Evolutionary conservation across 441 rosid genomes (phyloP), one percentile per base, ranked within the genome.

Genomic region (Arabidopsis hybrid): DNA sequence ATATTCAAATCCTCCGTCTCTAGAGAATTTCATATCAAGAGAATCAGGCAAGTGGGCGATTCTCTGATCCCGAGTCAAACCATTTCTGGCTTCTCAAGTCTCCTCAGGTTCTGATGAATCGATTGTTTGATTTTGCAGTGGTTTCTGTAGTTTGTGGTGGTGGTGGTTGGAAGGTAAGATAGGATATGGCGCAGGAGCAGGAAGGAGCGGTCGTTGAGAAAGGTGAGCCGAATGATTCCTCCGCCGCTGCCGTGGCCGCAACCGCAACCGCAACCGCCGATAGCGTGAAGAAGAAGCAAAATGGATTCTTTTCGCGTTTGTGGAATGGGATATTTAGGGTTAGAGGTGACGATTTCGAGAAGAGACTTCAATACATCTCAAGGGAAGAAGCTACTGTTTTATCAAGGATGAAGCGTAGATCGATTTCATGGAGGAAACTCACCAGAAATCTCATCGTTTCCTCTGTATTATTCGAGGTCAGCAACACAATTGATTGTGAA

Each of bases 301-400:
- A 78, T 70, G 94, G 97, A 13, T 8, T 91, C 31, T 60, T 93
- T 26, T 86, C 91, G 21, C 88, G 96, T 45, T 51, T 93, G 16
- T 91, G 96, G 97, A 86, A 85, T 43, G 85, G 86, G n/a, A 67
- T 93, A 35, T 89, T 89, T 69, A 81, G 91, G 52, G 65, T 69
- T 10, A 80, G 76, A 34, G 82, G 88, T 4, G 91, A 93, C 36
- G 92, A 91, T 82, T 88, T 93, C 58, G 96, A 94, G 91, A 92
- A 90, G 94, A 80, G 94, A 53, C 86, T 94, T 75, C 80, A 88
- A 65, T 71, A 85, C 72, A 90, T 94, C 51, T 84, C 92, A 18
- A 94, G 73, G 85, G 97, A 94, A 80, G 97, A 94, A 83, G 89
- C 92, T 2, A 60, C 84, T 7, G 83, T 90, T 75, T 78, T 89